Percentiles rank a stretch among this genome's conserved stretches.
These are phyloP conservation scores for Xerocomus amazonicus DNA, from an alignment of 1,284 basidiomycete species.

Conservation along the genomic window DNA sequence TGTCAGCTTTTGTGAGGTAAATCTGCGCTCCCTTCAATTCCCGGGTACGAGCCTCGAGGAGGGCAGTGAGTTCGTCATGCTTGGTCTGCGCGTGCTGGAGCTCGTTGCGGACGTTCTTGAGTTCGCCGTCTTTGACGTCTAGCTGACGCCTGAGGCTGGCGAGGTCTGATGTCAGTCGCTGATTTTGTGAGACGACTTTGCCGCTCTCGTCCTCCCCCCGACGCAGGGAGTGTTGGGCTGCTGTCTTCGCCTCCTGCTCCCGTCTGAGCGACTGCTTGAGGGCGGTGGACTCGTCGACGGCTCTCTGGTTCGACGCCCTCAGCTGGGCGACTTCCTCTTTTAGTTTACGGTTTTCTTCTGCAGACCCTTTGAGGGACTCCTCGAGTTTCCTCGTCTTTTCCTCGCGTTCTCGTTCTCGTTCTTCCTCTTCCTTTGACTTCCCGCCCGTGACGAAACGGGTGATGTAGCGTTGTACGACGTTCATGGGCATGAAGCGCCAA, in stretches of 20 bases:
- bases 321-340: conserved; percentile 16
- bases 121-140: conserved; percentile 21
- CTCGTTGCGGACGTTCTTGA: conserved; percentile 28
- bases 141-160: conserved; percentile 22
- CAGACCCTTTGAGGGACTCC: not conserved
- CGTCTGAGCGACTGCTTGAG: conserved; percentile 17
- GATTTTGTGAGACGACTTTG: conserved; percentile 4
- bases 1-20: conserved; percentile 46
- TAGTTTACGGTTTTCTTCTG: conserved; percentile 19
- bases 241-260: conserved; percentile 12
- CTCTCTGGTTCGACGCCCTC: conserved; percentile 3
- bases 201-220: conserved; percentile 22
- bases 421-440: conserved; percentile 23
- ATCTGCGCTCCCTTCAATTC: conserved; percentile 46
- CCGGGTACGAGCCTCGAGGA: conserved; percentile 40
- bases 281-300: conserved; percentile 8
- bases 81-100: conserved; percentile 25
- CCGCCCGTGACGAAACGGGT: not conserved
- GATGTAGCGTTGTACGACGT: not conserved
- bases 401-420: conserved; percentile 11
- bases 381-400: conserved; percentile 17
- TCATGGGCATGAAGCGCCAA: conserved; percentile 14
- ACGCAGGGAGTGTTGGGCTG: conserved; percentile 16
- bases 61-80: conserved; percentile 32
- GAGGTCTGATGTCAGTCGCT: conserved; percentile 20